A percentile compares a stretch with the other conserved stretches of the same genome.
Conservation (phyloP, 306 rosid genomes). For the Cucurbita maxima region DNA sequence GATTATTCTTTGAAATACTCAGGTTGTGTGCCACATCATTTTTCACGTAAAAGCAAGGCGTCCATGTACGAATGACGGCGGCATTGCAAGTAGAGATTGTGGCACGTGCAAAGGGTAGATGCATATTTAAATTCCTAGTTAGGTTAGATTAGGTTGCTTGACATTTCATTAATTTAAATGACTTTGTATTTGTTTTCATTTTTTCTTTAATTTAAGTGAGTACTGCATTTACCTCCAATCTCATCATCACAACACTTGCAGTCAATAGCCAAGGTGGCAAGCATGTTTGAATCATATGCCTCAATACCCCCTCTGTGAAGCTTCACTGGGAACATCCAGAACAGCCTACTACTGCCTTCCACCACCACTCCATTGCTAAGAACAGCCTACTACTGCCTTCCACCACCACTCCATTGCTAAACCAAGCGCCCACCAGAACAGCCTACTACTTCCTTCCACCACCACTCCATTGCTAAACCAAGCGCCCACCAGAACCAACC, state of each 20-base stretch:
- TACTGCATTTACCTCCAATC: constrained; percentile 16
- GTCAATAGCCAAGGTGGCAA: constrained; percentile 19
- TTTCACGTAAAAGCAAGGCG: no score
- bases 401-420: background rate
- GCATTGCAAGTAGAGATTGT: no score
- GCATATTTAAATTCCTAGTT: no score
- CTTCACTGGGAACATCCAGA: constrained; percentile 6
- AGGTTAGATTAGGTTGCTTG: no score
- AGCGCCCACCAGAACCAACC: constrained; percentile 9
- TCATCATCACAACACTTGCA: constrained; percentile 34
- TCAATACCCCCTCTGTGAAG: background rate
- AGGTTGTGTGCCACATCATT: no score
- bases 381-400: constrained; percentile 10
- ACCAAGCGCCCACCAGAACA: no score
- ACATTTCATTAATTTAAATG: no score
- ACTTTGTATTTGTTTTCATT: no score
- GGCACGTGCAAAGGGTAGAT: no score
- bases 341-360: constrained; percentile 11
- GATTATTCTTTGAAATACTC: no score
- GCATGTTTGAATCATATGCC: constrained; percentile 13
- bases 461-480: constrained; percentile 7
- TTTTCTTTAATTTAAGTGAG: background rate
- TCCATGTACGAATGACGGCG: no score
- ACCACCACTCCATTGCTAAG: constrained; percentile 3
- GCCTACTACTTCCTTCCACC: constrained; percentile 10